Base-by-base conservation (phyloP, 345 rosid genomes). In the Aegle marmelos region DNA sequence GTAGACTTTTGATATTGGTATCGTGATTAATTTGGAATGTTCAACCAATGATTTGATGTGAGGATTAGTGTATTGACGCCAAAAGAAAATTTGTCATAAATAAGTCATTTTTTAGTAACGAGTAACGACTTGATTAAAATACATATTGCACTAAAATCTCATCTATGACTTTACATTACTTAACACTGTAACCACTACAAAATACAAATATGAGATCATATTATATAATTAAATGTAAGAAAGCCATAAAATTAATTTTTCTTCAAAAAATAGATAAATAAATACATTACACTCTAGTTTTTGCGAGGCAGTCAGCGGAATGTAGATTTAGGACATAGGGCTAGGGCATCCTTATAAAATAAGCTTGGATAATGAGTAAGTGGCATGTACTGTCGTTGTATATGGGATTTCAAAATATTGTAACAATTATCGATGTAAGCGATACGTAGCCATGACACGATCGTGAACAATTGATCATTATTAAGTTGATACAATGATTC, bases 31-130 rank as follows among this genome's bases (percentile, higher is more conserved):
- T 82, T 34, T 30, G 25, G 72, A 73, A 45, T 68, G 45, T 62
- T 61, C 70, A 34, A 24, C 76, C 73, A 78, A 75, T 76, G 58
- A 39, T 78, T 82, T 22, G 74, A 57, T 41, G 45, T 54, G 78
- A 68, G 81, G 60, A 65, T 41, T 13, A 59, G 73, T 67, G 75
- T 19, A 45, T 2, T 16, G 72, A 73, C 57, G 65, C 65, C 85
- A 79, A 7, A 9, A 9, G 50, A 21, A 70, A 65, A 34, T 34
- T 41, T 4, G 45, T 75, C 53, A 50, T 27, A 54, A 58, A 75
- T 9, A 65, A 74, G 39, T 76, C 36, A 17, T 54, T 48, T 8
- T 67, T 37, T 24, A 66, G 27, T 22, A 82, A 66, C 64, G 33
- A 66, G 27, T 22, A 82, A 66, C 64, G 33, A 31, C 68, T 48